Evolutionary conservation across 345 rosid genomes (phyloP).

Genomic region (Camelina sativa): DNA sequence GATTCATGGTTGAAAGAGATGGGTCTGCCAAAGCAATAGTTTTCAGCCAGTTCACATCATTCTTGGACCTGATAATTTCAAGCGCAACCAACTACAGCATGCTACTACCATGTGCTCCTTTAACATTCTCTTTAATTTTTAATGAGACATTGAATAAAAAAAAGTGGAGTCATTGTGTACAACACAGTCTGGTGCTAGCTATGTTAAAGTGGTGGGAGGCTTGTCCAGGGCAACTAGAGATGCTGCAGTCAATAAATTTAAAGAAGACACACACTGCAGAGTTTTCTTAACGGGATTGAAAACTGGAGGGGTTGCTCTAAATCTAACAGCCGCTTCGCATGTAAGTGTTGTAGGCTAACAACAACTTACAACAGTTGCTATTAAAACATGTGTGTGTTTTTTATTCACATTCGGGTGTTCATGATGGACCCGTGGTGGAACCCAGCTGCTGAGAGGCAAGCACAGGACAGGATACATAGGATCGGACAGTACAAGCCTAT

Average conservation of each 20-base stretch:
- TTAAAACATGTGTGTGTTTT: background rate
- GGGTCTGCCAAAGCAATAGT: slow-evolving; percentile 97
- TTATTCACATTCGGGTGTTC: slow-evolving; percentile 43
- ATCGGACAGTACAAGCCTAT: slow-evolving; percentile 98
- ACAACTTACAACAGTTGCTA: background rate
- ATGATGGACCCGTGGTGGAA: slow-evolving; percentile 99
- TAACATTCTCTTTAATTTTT: too few relatives aligned
- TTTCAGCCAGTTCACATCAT: slow-evolving; percentile 97
- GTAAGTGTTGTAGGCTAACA: slow-evolving; percentile 51
- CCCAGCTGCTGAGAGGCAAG: slow-evolving; percentile 97
- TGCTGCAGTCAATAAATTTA: slow-evolving; percentile 80
- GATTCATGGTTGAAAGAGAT: slow-evolving; percentile 92
- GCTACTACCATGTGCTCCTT: too few relatives aligned
- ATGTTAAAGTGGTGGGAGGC: slow-evolving; percentile 90
- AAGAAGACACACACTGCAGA: slow-evolving; percentile 85
- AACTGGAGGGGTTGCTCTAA: slow-evolving; percentile 97
- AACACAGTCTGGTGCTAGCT: slow-evolving; percentile 72
- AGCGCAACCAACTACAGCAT: too few relatives aligned
- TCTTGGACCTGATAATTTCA: slow-evolving; percentile 76
- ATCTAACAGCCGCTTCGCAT: slow-evolving; percentile 94
- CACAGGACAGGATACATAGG: slow-evolving; percentile 96
- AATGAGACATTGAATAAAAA: too few relatives aligned
- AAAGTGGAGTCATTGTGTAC: slow-evolving; percentile 31
- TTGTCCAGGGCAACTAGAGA: slow-evolving; percentile 82
- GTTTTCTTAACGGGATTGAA: slow-evolving; percentile 90